Evolutionary conservation across 1,284 basidiomycete genomes (phyloP).

Genomic region (Leccinum ponderosum): DNA sequence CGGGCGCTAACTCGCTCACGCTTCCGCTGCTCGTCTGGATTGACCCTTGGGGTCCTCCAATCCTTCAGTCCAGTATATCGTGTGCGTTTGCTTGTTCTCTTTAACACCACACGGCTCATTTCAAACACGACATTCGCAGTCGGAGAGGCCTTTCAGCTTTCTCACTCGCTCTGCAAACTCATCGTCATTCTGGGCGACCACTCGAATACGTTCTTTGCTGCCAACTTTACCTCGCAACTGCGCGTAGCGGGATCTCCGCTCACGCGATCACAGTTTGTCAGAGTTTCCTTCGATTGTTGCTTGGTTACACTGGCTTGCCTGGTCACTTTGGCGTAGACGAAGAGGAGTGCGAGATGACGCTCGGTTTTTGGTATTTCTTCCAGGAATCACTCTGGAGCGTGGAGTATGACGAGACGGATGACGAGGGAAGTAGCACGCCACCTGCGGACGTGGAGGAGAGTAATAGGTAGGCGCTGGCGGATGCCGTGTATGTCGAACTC

Average conservation of each 20-base stretch:
- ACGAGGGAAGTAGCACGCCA: constrained; percentile 34
- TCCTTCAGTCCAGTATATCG: constrained; percentile 51
- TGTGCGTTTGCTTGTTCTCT: constrained; percentile 30
- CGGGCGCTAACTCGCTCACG: constrained; percentile 71
- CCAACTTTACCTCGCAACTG: constrained; percentile 54
- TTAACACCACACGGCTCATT: background rate
- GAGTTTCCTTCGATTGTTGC: constrained; percentile 65
- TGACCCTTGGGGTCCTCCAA: constrained; percentile 50
- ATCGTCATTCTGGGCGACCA: constrained; percentile 82
- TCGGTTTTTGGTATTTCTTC: constrained; percentile 82
- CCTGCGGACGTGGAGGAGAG: constrained; percentile 39
- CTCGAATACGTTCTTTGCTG: constrained; percentile 77
- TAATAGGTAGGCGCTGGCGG: constrained; percentile 58
- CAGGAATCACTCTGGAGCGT: constrained; percentile 41
- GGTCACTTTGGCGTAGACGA: constrained; percentile 82
- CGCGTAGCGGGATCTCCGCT: constrained; percentile 29
- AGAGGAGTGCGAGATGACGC: constrained; percentile 82
- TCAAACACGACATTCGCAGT: constrained; percentile 18
- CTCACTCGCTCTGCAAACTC: constrained; percentile 76
- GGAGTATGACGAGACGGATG: constrained; percentile 56
- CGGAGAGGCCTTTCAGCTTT: constrained; percentile 52
- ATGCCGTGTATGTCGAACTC: constrained; percentile 76
- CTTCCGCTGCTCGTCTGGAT: constrained; percentile 83
- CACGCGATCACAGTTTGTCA: constrained; percentile 55
- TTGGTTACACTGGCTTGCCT: constrained; percentile 74